Percentiles rank a stretch among this genome's conserved stretches.
These are phyloP conservation scores for Saturnispora serradocipensis DNA, from an alignment of 805 yeast species.

Conservation along the genomic window DNA sequence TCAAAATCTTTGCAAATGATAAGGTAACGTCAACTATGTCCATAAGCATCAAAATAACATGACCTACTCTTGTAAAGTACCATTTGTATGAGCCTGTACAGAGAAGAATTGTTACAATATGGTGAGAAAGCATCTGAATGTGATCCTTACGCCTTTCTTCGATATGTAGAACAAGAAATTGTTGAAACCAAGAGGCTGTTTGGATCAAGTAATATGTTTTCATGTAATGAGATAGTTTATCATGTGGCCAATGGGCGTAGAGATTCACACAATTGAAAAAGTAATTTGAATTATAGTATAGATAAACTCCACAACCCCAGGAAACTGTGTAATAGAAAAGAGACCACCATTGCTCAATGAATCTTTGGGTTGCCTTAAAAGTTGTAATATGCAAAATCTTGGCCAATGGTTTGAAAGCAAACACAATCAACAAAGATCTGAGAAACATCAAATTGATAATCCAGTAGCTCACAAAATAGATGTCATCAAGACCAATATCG, in stretches of 20 bases:
- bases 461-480: conserved; percentile 43
- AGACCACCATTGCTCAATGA: conserved; percentile 85
- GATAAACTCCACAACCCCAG: conserved; percentile 45
- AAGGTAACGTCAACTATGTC: conserved; percentile 72
- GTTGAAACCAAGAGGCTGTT: conserved; percentile 75
- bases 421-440: conserved; percentile 53
- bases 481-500: conserved; percentile 49
- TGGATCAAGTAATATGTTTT: conserved; percentile 67
- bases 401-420: conserved; percentile 51
- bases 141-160: conserved; percentile 79
- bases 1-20: conserved; percentile 65
- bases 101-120: conserved; percentile 65
- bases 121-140: conserved; percentile 81
- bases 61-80: conserved; percentile 70
- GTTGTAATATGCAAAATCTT: conserved; percentile 34
- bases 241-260: conserved; percentile 70
- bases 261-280: conserved; percentile 47
- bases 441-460: conserved; percentile 48
- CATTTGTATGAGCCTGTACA: conserved; percentile 64
- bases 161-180: conserved; percentile 62
- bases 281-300: conserved; percentile 53
- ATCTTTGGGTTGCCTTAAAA: conserved; percentile 50
- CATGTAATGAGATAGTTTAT: conserved; percentile 39
- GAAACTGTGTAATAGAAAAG: conserved; percentile 48
- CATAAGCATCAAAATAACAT: conserved; percentile 69